Base-by-base conservation (phyloP, 805 yeast species). In the Isabelozyma gotoi region DNA sequence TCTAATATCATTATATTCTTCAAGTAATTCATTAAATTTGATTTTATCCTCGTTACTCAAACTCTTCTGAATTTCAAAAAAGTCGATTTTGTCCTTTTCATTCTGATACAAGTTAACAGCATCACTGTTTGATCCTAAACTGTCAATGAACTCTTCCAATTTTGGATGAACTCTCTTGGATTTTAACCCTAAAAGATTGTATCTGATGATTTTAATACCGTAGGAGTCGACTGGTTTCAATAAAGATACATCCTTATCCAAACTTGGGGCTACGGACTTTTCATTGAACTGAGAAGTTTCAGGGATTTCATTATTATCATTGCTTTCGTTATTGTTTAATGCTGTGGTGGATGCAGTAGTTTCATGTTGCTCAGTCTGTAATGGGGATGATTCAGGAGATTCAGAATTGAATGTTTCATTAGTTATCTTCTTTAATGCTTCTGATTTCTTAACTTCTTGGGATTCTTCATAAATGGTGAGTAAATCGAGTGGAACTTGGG, bases 131-230 rank as follows among this genome's bases (percentile, higher is more conserved):
- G 47, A 43, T 40, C 62, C 67, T 19, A 69, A 47, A 33, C 61
- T 61, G 31, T 56, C 47, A 19, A 67, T 43, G 27, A 69, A 51
- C 11, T 55, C 48, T 3, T 58, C 61, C 20, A 68, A 42, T 8
- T 54, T 51, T 7, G 49, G 41, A 10, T 51, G 38, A 15, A 49
- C 53, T 5, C 51, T 50, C 27, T 58, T 59, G 12, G 66, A 55
- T 39, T 63, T 61, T 38, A 72, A 60, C 0, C 76, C 77, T 29
- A 81, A 58, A 33, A 90, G 70, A 2, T 92, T 79, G 52, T 86
- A 88, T 59, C 92, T 80, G 46, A 91, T 84, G 12, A 84, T 84
- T 51, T 83, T 84, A 66, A 90, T 75, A 10, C 94, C 95, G 47
- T 81, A 79, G 0, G 96, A 80, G 36, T 82, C 84, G 7, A 88